phyloP scores from a whole-genome alignment of 2,329 filamentous ascomycete genomes.

The Fusarium ambrosium region DNA sequence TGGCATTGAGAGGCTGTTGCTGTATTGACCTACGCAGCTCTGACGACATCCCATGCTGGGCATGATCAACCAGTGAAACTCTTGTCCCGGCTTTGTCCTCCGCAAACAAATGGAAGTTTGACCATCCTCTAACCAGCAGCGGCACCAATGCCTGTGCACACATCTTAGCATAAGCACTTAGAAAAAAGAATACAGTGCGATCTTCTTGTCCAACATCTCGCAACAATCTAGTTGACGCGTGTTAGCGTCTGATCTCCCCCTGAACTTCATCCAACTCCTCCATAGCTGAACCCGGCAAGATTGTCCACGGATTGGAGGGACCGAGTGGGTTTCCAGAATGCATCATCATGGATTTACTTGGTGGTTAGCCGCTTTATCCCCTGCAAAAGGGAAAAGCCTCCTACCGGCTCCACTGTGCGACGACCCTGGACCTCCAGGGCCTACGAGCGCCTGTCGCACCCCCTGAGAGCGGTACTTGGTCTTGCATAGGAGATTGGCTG shows the following conservation, averaged over 20 bases:
- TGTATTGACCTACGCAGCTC: neutral
- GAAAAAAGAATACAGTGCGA: slow-evolving; percentile 4
- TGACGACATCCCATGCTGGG: neutral
- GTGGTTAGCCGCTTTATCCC: slow-evolving; percentile 9
- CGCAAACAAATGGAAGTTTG: neutral
- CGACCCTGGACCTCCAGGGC: slow-evolving; percentile 5
- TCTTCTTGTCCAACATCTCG: neutral
- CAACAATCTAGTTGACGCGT: slow-evolving; percentile 3
- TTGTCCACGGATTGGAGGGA: neutral
- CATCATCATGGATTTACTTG: slow-evolving; percentile 3
- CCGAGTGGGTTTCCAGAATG: slow-evolving; percentile 10
- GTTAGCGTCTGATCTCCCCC: slow-evolving; percentile 12
- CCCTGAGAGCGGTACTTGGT: slow-evolving; percentile 30
- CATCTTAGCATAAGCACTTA: neutral
- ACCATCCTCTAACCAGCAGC: neutral
- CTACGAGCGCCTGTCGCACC: neutral
- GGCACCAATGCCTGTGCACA: neutral
- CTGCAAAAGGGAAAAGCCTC: slow-evolving; percentile 1
- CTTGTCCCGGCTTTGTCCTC: neutral
- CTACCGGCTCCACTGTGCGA: slow-evolving; percentile 22
- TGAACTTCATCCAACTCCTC: slow-evolving; percentile 1
- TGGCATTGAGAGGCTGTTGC: neutral
- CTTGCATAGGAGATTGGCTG: neutral
- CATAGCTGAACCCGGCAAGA: slow-evolving; percentile 1
- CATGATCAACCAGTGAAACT: neutral